Evolutionary conservation across 805 yeast species (phyloP).

Genomic region (Saccharomycopsis guyanensis): DNA sequence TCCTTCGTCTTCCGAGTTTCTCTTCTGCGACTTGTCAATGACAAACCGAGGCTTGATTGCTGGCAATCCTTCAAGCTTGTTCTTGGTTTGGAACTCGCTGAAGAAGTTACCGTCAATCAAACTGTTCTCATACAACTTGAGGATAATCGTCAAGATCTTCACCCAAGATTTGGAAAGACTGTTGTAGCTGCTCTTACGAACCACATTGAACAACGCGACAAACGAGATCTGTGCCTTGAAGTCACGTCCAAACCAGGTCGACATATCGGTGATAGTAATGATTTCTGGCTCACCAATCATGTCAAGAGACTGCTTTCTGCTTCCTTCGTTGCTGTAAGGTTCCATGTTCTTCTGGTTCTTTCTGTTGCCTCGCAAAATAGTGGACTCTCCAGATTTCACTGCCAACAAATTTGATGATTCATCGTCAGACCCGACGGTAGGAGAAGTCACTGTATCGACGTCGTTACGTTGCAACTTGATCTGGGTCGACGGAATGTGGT

Average conservation of each 20-base stretch:
- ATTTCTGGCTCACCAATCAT: constrained; percentile 24
- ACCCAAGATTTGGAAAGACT: constrained; percentile 52
- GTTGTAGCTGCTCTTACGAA: constrained; percentile 47
- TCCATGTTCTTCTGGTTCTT: constrained; percentile 3
- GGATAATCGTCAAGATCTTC: constrained; percentile 47
- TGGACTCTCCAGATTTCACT: background rate
- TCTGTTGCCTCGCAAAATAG: constrained; percentile 8
- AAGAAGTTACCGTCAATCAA: constrained; percentile 60
- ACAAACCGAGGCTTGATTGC: constrained; percentile 60
- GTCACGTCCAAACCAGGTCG: constrained; percentile 82
- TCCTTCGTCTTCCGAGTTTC: constrained; percentile 54
- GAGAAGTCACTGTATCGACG: background rate
- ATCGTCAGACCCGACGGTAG: background rate
- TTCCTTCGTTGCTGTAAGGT: background rate
- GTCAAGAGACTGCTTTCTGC: background rate
- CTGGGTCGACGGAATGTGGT: constrained; percentile 39
- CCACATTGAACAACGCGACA: constrained; percentile 74
- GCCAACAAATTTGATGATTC: background rate
- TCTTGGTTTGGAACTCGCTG: constrained; percentile 51
- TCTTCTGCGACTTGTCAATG: constrained; percentile 34
- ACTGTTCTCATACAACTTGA: constrained; percentile 65
- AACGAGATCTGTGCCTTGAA: constrained; percentile 88
- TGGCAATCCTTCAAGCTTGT: constrained; percentile 45
- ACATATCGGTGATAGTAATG: constrained; percentile 70
- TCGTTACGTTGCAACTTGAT: constrained; percentile 23